Evolutionary conservation across 1,284 basidiomycete genomes (phyloP), one percentile per base, ranked within the genome.

Genomic region (Microbotryum intermedium): DNA sequence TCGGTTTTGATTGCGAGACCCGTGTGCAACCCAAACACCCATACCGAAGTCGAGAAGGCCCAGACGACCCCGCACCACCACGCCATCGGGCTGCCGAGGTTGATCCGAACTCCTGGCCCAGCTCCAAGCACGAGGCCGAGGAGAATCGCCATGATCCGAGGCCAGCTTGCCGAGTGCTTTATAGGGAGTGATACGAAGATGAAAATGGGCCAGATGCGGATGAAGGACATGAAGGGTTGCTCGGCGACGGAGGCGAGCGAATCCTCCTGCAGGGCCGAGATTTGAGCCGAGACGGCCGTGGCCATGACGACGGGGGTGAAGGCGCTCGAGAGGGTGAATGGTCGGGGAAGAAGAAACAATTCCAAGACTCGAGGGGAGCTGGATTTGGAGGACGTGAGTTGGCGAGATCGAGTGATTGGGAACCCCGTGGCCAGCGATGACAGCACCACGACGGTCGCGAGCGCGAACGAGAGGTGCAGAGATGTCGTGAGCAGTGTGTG

Each of bases 401-500:
- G 42, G 23, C 42, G 18, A 10, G 43, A 44, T 43, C 25, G 43
- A 43, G 1, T 26, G 16, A 10, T 23, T 45, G 53, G 53, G 45
- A 39, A 2, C 3, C 21, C 43, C 7, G 10, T 25, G 21, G 53
- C 28, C 28, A 45, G 26, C 44, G 47, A 30, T 18, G 53, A 45
- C 28, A 30, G n/a, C 23, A n/a, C 47, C 10, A 56, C 6, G 47
- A 56, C 46, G 6, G 55, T 28, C 6, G 34, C 29, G 34, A 57
- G 56, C n/a, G 56, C 49, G 43, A 57, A 26, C 39, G 28, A 26
- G 21, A 51, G 28, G 50, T 57, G 56, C 26, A 57, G 50, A 28
- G 29, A 23, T 6, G 56, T 57, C 29, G 56, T 57, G 25, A 57
- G 44, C 20, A 57, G 56, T 28, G 56, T 49, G 50, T 57, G 56